These are phyloP conservation scores for Epichloe coenophiala DNA, from an alignment of 2,329 filamentous ascomycete species.

Conservation along the genomic window DNA sequence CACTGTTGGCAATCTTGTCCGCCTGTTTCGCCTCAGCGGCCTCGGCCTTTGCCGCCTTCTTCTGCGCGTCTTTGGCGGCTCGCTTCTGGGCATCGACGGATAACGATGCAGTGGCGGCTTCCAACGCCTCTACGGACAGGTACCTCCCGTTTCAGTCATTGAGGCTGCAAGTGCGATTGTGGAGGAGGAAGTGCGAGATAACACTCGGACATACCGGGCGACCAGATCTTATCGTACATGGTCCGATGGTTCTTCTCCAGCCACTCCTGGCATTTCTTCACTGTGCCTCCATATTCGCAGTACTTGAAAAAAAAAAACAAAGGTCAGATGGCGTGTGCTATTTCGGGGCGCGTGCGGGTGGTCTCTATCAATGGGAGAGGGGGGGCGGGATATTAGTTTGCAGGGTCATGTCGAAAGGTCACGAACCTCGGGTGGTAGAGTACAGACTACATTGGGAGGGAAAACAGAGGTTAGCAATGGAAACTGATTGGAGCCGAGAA, in stretches of 20 bases:
- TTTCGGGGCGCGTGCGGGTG: not conserved
- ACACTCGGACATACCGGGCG: slow-evolving; percentile 48
- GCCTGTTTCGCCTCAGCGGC: slow-evolving; percentile 72
- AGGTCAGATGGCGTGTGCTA: not conserved
- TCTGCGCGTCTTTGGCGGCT: slow-evolving; percentile 88
- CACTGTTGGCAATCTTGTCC: slow-evolving; percentile 68
- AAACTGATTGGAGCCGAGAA: not conserved
- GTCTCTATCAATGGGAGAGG: not conserved
- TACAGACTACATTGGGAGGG: slow-evolving; percentile 38
- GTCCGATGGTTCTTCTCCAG: slow-evolving; percentile 60
- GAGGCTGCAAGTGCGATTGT: not conserved
- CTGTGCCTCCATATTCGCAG: slow-evolving; percentile 94
- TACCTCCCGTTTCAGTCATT: not conserved
- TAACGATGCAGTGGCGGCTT: slow-evolving; percentile 72
- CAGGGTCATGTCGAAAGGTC: not conserved
- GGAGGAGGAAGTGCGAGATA: not conserved
- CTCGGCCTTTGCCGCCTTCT: slow-evolving; percentile 91
- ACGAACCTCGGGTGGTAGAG: slow-evolving; percentile 50
- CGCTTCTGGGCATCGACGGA: slow-evolving; percentile 87
- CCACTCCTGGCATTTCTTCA: slow-evolving; percentile 97
- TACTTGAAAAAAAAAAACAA: slow-evolving; percentile 48
- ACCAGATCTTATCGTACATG: slow-evolving; percentile 73
- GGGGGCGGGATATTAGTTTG: not conserved
- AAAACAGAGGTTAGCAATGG: not conserved
- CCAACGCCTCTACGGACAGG: slow-evolving; percentile 51